These are phyloP conservation scores for Aspergillus asperescens DNA, from an alignment of 495 filamentous ascomycete genomes.

Conservation along the genomic window DNA sequence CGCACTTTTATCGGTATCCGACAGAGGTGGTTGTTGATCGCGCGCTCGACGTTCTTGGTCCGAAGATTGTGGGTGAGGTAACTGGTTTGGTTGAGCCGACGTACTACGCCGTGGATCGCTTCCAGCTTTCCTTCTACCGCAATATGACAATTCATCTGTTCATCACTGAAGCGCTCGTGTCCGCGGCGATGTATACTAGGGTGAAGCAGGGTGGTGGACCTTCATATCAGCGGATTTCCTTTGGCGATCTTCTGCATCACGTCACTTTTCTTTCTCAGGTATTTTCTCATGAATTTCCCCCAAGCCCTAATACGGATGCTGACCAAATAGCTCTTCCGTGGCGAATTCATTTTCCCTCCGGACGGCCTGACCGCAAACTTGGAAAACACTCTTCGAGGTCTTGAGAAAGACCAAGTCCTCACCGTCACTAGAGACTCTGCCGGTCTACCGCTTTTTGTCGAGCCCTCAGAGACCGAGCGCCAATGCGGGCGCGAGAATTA, in stretches of 20 bases:
- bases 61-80: conserved; percentile 75
- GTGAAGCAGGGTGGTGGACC: conserved; percentile 86
- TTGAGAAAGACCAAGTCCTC: conserved; percentile 81
- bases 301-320: conserved; percentile 2
- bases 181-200: conserved; percentile 79
- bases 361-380: conserved; percentile 76
- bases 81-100: conserved; percentile 79
- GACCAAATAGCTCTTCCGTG: conserved; percentile 69
- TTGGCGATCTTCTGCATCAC: conserved; percentile 63
- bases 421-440: conserved; percentile 54
- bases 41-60: conserved; percentile 84
- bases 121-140: conserved; percentile 94
- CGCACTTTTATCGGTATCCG: conserved; percentile 78
- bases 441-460: conserved; percentile 56
- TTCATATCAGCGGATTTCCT: conserved; percentile 70
- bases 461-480: conserved; percentile 71
- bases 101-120: conserved; percentile 89
- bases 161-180: conserved; percentile 84
- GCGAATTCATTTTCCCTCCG: conserved; percentile 93
- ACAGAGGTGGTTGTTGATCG: conserved; percentile 80
- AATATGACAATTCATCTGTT: conserved; percentile 99
- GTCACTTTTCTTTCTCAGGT: conserved; percentile 80
- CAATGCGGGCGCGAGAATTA: conserved; percentile 81
- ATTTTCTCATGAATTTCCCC: conserved; percentile 9
- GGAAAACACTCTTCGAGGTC: conserved; percentile 64